A percentile compares a stretch with the other conserved stretches of the same genome.
phyloP scores from a whole-genome alignment of 257 asterid genomes.

The Solanum appendiculatum region DNA sequence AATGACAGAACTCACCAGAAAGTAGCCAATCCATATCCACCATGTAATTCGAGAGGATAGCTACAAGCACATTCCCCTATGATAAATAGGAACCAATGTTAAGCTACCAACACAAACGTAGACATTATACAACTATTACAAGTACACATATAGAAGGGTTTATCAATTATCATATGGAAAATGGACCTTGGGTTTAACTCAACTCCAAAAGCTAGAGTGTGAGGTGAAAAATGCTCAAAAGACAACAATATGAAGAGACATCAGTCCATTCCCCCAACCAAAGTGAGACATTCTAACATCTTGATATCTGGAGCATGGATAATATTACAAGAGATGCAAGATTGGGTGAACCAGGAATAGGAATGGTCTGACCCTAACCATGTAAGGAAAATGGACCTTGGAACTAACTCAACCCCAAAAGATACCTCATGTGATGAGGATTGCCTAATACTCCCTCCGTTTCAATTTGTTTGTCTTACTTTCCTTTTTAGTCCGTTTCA shows the following conservation, averaged over 20 bases:
- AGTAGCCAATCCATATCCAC: conserved; percentile 95
- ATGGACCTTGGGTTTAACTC: background rate
- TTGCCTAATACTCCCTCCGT: background rate
- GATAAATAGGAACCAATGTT: background rate
- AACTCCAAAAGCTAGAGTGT: background rate
- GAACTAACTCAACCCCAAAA: background rate
- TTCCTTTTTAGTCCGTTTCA: background rate
- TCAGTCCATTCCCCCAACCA: background rate
- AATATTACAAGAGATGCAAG: background rate
- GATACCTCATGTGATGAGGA: background rate
- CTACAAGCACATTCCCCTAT: conserved; percentile 71
- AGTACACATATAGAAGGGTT: background rate
- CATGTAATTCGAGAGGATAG: conserved; percentile 92
- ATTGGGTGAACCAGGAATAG: background rate
- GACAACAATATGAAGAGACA: background rate
- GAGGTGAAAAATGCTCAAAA: background rate
- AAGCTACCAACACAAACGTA: background rate
- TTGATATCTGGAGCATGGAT: background rate
- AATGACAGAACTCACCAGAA: conserved; percentile 48
- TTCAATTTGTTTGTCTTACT: background rate
- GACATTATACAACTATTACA: background rate
- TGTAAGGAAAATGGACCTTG: background rate
- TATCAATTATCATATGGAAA: background rate
- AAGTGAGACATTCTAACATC: background rate
- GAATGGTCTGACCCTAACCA: background rate